Percentiles rank a stretch among this genome's conserved stretches.
These are phyloP conservation scores for Dendrobium huoshanense DNA, from an alignment of 106 monocot species.

Conservation along the genomic window DNA sequence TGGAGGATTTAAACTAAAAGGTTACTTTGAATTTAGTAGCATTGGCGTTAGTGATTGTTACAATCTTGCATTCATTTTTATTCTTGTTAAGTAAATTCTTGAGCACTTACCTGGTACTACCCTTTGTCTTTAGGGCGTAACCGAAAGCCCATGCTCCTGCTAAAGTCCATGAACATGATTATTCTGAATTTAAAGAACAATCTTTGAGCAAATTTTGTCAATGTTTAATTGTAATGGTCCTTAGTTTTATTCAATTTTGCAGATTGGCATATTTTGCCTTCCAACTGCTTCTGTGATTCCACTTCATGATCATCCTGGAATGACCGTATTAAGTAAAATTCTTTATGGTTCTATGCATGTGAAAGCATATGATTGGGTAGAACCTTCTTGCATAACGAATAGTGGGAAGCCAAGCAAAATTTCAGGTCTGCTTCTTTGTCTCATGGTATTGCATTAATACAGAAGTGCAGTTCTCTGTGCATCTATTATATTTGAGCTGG, in stretches of 20 bases:
- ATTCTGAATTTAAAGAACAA: background rate
- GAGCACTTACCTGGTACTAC: background rate
- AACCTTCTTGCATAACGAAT: constrained; percentile 40
- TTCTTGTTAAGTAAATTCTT: background rate
- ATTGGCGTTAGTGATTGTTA: background rate
- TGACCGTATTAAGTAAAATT: constrained; percentile 95
- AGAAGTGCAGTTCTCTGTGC: background rate
- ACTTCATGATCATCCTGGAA: constrained; percentile 96
- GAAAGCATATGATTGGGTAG: constrained; percentile 89
- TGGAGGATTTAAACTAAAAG: background rate
- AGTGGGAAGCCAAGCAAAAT: constrained; percentile 23
- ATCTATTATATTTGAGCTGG: background rate
- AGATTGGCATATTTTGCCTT: constrained; percentile 64
- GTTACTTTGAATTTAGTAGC: background rate
- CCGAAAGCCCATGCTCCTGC: background rate
- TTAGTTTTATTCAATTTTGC: background rate
- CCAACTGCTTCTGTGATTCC: constrained; percentile 94
- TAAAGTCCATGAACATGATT: background rate
- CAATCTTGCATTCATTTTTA: background rate
- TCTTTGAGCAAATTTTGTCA: background rate
- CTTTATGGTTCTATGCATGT: constrained; percentile 98
- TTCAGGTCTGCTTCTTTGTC: constrained; percentile 33
- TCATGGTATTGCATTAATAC: background rate
- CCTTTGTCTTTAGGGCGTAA: background rate
- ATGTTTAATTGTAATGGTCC: background rate